Conservation (phyloP, 1,284 basidiomycete genomes). For the Marasmius oreades region DNA sequence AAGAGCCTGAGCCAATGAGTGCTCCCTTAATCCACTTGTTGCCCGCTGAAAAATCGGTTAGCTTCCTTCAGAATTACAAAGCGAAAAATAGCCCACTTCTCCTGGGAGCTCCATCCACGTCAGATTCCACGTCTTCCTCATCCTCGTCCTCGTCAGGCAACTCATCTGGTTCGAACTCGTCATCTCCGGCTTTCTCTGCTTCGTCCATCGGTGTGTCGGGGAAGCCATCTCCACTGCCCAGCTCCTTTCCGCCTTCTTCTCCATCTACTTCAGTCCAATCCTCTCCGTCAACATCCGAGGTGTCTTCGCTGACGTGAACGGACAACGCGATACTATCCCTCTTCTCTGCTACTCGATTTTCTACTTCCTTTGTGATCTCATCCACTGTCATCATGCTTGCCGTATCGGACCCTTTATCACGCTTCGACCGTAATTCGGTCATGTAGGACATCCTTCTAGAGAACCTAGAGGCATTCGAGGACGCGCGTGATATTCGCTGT, state of each 20-base stretch:
- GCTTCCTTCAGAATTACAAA: background rate
- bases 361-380: slow-evolving; percentile 96
- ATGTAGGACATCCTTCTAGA: slow-evolving; percentile 72
- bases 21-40: slow-evolving; percentile 99
- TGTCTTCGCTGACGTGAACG: slow-evolving; percentile 28
- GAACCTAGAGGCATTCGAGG: slow-evolving; percentile 57
- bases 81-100: slow-evolving; percentile 43
- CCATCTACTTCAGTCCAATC: slow-evolving; percentile 66
- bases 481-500: slow-evolving; percentile 28
- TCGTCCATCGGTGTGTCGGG: slow-evolving; percentile 23
- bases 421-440: slow-evolving; percentile 73
- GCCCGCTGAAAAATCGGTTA: slow-evolving; percentile 34
- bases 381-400: slow-evolving; percentile 94
- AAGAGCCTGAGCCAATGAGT: slow-evolving; percentile 94
- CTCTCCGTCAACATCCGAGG: slow-evolving; percentile 43
- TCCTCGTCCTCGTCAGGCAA: slow-evolving; percentile 37
- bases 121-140: slow-evolving; percentile 51
- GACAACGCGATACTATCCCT: slow-evolving; percentile 43
- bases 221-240: slow-evolving; percentile 27
- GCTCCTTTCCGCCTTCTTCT: slow-evolving; percentile 37
- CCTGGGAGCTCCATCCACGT: slow-evolving; percentile 55
- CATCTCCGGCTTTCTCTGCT: slow-evolving; percentile 42
- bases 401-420: slow-evolving; percentile 77
- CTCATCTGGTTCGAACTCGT: slow-evolving; percentile 39
- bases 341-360: slow-evolving; percentile 55